Conservation (phyloP, 768 basidiomycete genomes). For the Boletus subcaerulescens region DNA sequence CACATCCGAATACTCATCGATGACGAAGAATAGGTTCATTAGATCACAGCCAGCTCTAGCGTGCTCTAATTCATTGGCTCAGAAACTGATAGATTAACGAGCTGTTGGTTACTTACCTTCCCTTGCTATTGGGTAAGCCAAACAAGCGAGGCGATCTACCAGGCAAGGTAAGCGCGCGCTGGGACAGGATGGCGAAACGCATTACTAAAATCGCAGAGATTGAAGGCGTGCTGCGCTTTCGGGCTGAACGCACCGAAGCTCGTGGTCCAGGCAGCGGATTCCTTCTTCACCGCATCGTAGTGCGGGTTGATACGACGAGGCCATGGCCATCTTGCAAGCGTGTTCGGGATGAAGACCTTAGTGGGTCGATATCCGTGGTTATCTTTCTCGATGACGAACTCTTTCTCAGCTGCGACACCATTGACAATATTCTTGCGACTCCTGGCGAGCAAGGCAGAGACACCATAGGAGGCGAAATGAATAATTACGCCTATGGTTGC, state of each 20-base stretch:
- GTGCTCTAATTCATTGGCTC: conserved; percentile 2
- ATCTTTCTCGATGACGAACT: not conserved
- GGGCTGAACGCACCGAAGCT: conserved; percentile 9
- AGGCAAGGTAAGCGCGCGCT: not conserved
- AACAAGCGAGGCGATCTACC: conserved; percentile 7
- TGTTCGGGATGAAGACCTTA: conserved; percentile 14
- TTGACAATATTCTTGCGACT: not conserved
- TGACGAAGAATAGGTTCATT: conserved; percentile 49
- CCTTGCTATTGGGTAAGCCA: conserved; percentile 10
- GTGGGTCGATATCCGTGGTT: not conserved
- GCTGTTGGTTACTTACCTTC: conserved; percentile 1
- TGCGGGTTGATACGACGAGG: conserved; percentile 11
- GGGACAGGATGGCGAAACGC: not conserved
- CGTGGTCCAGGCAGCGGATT: conserved; percentile 8
- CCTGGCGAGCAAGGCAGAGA: not conserved
- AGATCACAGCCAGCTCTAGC: conserved; percentile 44
- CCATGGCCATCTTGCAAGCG: conserved; percentile 20
- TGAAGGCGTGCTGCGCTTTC: conserved; percentile 14
- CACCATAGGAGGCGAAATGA: not conserved
- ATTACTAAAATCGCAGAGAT: conserved; percentile 11
- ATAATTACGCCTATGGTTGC: not conserved
- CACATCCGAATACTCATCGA: conserved; percentile 51
- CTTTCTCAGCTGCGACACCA: not conserved
- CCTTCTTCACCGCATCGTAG: conserved; percentile 5
- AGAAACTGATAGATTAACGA: not conserved